Evolutionary conservation across 2,329 filamentous ascomycete genomes (phyloP).

Genomic region (Sporothrix phasma): DNA sequence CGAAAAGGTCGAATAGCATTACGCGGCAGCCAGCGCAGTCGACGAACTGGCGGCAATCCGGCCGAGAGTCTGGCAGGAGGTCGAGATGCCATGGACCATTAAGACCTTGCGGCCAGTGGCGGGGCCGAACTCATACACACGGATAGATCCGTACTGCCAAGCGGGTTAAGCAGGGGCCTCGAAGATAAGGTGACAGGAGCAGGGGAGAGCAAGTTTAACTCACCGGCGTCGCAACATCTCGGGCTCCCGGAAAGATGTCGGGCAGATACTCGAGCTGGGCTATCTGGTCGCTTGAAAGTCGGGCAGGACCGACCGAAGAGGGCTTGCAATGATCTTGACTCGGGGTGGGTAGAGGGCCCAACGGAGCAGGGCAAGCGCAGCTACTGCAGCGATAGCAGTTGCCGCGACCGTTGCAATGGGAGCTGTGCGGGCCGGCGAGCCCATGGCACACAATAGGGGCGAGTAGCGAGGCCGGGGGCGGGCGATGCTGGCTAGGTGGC

Average conservation of each 20-base stretch:
- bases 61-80: slow-evolving; percentile 63
- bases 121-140: slow-evolving; percentile 77
- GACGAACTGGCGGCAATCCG: slow-evolving; percentile 58
- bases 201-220: slow-evolving; percentile 21
- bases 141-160: slow-evolving; percentile 55
- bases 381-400: slow-evolving; percentile 19
- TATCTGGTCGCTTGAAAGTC: slow-evolving; percentile 20
- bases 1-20: slow-evolving; percentile 69
- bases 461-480: background rate
- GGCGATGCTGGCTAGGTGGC: too few relatives aligned
- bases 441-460: background rate
- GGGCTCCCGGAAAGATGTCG: slow-evolving; percentile 59
- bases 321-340: slow-evolving; percentile 19
- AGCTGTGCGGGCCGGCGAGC: background rate
- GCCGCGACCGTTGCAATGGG: slow-evolving; percentile 1
- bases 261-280: slow-evolving; percentile 45
- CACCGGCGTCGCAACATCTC: slow-evolving; percentile 61
- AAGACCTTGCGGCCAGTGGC: slow-evolving; percentile 62
- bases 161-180: slow-evolving; percentile 7
- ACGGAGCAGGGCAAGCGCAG: slow-evolving; percentile 19
- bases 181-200: background rate
- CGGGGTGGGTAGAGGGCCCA: slow-evolving; percentile 21
- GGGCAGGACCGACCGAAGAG: slow-evolving; percentile 22
- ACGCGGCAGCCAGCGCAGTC: slow-evolving; percentile 59
- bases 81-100: slow-evolving; percentile 75